Percentiles rank a stretch among this genome's conserved stretches.
Conservation (phyloP, 805 yeast species). For the Kuraishia borneana region DNA sequence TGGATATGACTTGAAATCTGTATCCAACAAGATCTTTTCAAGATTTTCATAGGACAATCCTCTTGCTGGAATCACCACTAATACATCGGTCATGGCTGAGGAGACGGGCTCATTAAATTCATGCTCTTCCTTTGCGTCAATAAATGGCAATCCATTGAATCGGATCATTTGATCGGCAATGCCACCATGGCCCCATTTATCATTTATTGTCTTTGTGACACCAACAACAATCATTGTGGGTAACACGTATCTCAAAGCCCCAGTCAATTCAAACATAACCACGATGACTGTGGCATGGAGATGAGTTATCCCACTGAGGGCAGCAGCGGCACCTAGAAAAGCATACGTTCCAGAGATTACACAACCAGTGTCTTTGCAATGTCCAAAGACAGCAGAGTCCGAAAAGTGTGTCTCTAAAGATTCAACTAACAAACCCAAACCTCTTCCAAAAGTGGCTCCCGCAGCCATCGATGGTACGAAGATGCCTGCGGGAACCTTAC, state of each 20-base stretch:
- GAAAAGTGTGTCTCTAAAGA: slow-evolving; percentile 28
- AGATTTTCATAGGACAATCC: slow-evolving; percentile 23
- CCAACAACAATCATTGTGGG: slow-evolving; percentile 97
- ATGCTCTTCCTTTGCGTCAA: slow-evolving; percentile 63
- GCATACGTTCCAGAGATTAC: slow-evolving; percentile 94
- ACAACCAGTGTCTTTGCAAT: slow-evolving; percentile 32
- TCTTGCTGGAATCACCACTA: slow-evolving; percentile 25
- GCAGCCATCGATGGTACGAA: slow-evolving; percentile 96
- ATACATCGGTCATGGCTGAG: slow-evolving; percentile 50
- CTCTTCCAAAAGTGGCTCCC: slow-evolving; percentile 91
- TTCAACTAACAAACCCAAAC: slow-evolving; percentile 68
- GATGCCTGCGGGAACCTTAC: slow-evolving; percentile 95
- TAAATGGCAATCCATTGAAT: slow-evolving; percentile 78
- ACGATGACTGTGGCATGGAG: slow-evolving; percentile 88
- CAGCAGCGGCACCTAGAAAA: slow-evolving; percentile 91
- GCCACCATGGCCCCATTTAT: slow-evolving; percentile 68
- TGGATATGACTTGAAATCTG: slow-evolving; percentile 40
- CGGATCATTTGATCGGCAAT: slow-evolving; percentile 93
- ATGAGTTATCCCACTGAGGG: slow-evolving; percentile 89
- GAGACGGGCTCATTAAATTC: slow-evolving; percentile 36
- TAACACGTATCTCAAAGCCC: slow-evolving; percentile 81
- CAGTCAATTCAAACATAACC: slow-evolving; percentile 93
- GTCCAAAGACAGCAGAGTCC: slow-evolving; percentile 18
- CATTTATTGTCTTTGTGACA: slow-evolving; percentile 70
- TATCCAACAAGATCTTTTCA: slow-evolving; percentile 19